Evolutionary conservation across 1,139 yeast species (phyloP).

Genomic region (Nakaseomyces sp.): DNA sequence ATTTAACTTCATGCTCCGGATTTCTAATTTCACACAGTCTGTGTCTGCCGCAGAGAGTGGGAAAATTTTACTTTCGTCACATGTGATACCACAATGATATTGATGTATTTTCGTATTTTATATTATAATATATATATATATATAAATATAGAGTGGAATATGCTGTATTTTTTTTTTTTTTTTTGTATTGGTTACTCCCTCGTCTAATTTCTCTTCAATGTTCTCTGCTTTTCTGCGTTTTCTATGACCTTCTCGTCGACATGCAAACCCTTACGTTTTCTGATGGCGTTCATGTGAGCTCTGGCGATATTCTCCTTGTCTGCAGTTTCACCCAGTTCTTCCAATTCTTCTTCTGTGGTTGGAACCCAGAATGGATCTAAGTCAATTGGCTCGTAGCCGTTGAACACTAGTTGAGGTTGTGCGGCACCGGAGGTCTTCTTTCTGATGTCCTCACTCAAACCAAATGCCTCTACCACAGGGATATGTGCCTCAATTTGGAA

Average conservation of each 20-base stretch:
- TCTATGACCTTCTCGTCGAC: constrained; percentile 84
- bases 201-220: constrained; percentile 52
- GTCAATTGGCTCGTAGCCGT: constrained; percentile 79
- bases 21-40: no score
- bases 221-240: constrained; percentile 90
- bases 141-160: no score
- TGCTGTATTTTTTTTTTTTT: no score
- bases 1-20: no score
- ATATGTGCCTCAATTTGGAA: constrained; percentile 77
- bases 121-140: no score
- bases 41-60: no score
- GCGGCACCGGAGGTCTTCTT: constrained; percentile 96
- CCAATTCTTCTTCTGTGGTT: constrained; percentile 93
- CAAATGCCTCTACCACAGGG: constrained; percentile 95
- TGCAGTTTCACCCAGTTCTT: constrained; percentile 85
- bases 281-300: constrained; percentile 68
- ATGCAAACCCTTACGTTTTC: constrained; percentile 82
- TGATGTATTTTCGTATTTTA: no score
- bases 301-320: constrained; percentile 89
- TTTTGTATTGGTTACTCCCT: no score
- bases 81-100: no score
- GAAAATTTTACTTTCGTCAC: no score
- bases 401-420: constrained; percentile 85
- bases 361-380: constrained; percentile 99
- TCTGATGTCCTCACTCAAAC: constrained; percentile 89